phyloP scores from a whole-genome alignment of 2,329 filamentous ascomycete genomes.

The Rhinocladiella mackenziei region DNA sequence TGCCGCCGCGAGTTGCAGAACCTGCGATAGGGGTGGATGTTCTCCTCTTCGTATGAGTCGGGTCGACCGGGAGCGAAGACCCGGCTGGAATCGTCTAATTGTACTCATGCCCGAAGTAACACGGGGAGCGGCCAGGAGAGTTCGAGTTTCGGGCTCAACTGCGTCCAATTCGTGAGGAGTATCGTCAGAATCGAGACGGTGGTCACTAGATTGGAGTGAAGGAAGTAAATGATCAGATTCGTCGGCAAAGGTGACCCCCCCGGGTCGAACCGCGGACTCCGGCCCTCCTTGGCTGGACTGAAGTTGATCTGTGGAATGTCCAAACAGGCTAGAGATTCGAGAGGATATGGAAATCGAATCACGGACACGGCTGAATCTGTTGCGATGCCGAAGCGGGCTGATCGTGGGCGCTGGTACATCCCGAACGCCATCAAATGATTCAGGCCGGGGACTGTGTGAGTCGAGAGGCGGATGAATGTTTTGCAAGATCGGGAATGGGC shows the following conservation, averaged over 20 bases:
- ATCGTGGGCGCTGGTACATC: constrained; percentile 22
- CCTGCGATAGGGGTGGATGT: constrained; percentile 58
- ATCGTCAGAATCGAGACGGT: constrained; percentile 40
- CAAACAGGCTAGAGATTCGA: constrained; percentile 42
- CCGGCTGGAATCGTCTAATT: constrained; percentile 39
- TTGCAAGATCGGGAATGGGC: constrained; percentile 39
- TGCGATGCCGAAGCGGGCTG: constrained; percentile 27
- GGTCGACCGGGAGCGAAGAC: constrained; percentile 52
- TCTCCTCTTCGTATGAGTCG: constrained; percentile 55
- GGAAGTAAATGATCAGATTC: constrained; percentile 36
- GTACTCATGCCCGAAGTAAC: constrained; percentile 34
- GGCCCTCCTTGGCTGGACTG: constrained; percentile 30
- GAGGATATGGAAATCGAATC: constrained; percentile 42
- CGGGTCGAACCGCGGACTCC: constrained; percentile 32
- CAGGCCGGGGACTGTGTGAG: constrained; percentile 30
- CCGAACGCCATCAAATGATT: constrained; percentile 28
- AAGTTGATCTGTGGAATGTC: constrained; percentile 33
- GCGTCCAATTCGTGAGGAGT: constrained; percentile 41
- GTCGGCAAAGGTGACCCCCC: constrained; percentile 33
- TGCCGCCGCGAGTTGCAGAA: constrained; percentile 60
- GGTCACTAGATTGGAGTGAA: constrained; percentile 39
- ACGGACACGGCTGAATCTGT: constrained; percentile 41
- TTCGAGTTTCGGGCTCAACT: constrained; percentile 38
- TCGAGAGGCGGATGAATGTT: constrained; percentile 32
- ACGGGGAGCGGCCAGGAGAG: constrained; percentile 32